Evolutionary conservation across 2,329 filamentous ascomycete species (phyloP).

Genomic region (Aspergillus novofumigatus): DNA sequence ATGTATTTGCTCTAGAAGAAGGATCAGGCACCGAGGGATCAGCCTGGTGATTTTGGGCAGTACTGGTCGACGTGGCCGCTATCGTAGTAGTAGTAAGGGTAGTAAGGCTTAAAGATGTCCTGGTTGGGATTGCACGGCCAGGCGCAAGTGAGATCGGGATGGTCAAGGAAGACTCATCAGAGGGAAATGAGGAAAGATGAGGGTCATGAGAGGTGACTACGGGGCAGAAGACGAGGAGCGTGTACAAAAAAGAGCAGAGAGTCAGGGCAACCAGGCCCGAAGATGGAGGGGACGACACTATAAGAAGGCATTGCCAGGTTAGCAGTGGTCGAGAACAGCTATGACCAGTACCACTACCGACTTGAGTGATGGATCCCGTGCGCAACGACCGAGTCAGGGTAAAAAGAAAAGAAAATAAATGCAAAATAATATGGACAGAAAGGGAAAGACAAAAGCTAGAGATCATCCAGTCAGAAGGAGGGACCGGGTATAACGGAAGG

Average conservation of each 20-base stretch:
- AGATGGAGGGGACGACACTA: constrained; percentile 16
- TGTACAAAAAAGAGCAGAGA: constrained; percentile 6
- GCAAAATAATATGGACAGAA: not conserved
- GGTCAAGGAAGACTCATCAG: constrained; percentile 11
- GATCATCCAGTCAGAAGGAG: constrained; percentile 16
- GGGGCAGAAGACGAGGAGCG: constrained; percentile 9
- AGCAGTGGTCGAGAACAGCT: constrained; percentile 19
- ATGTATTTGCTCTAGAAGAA: constrained; percentile 1
- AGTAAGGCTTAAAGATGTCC: constrained; percentile 6
- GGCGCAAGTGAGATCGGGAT: constrained; percentile 9
- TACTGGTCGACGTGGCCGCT: not conserved
- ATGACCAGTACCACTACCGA: constrained; percentile 4
- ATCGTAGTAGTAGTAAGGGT: not conserved
- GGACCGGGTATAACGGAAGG: constrained; percentile 22
- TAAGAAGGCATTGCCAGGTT: constrained; percentile 16
- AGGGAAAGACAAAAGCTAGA: constrained; percentile 6
- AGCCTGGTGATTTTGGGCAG: constrained; percentile 4
- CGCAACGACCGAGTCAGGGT: not conserved
- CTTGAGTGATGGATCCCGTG: constrained; percentile 5
- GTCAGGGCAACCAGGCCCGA: constrained; percentile 10
- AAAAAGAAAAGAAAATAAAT: not conserved
- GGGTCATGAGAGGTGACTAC: constrained; percentile 2
- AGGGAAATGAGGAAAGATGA: constrained; percentile 2
- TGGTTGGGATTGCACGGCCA: constrained; percentile 5
- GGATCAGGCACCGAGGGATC: not conserved